Conservation (phyloP, 805 yeast genomes). For the Kuraishia molischiana region DNA sequence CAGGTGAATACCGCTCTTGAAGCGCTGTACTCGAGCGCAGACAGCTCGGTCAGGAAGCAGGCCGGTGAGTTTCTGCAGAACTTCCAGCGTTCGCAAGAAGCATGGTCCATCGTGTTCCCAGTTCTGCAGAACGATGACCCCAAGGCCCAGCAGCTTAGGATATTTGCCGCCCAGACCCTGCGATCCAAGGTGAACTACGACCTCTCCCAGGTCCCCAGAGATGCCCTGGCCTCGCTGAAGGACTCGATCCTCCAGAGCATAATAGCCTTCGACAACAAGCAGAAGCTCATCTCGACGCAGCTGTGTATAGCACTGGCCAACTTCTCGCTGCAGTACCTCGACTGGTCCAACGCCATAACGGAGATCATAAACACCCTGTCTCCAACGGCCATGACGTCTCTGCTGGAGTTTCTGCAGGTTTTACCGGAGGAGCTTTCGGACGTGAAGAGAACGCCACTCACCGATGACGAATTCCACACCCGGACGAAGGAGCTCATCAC, state of each 20-base stretch:
- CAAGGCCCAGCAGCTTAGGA: constrained; percentile 43
- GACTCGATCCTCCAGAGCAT: constrained; percentile 54
- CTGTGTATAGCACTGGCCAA: constrained; percentile 75
- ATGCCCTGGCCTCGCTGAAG: constrained; percentile 51
- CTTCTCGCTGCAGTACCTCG: constrained; percentile 64
- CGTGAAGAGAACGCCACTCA: constrained; percentile 64
- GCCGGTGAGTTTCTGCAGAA: constrained; percentile 55
- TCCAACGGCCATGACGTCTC: constrained; percentile 28
- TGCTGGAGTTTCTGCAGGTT: constrained; percentile 75
- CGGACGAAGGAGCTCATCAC: constrained; percentile 58
- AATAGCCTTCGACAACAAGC: constrained; percentile 32
- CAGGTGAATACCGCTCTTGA: constrained; percentile 35
- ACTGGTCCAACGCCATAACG: constrained; percentile 62
- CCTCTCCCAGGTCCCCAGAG: constrained; percentile 61
- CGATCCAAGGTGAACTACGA: constrained; percentile 82
- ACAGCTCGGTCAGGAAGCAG: constrained; percentile 25
- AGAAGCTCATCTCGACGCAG: constrained; percentile 68
- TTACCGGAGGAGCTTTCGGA: constrained; percentile 88
- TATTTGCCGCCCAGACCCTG: constrained; percentile 89
- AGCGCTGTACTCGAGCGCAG: constrained; percentile 27
- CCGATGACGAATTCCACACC: constrained; percentile 67
- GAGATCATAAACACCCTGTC: constrained; percentile 52
- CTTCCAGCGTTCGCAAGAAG: constrained; percentile 74
- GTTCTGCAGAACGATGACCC: constrained; percentile 30
- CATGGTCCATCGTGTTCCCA: constrained; percentile 67